Evolutionary conservation across 2,329 filamentous ascomycete species (phyloP).

Genomic region (Byssochlamys sp.): DNA sequence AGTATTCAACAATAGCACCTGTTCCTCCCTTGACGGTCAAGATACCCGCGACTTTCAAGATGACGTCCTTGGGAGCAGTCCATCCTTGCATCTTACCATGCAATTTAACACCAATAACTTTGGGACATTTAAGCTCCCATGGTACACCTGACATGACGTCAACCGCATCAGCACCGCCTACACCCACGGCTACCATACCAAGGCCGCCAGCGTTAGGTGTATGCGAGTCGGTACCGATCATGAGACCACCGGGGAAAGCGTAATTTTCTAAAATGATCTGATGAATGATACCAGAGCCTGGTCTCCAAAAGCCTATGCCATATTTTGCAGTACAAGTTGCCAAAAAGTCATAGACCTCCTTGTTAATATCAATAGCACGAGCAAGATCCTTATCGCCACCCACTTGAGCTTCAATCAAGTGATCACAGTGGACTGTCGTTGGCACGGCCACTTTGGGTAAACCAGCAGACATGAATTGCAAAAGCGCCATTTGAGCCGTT

Average conservation of each 20-base stretch:
- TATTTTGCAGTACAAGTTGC: constrained; percentile 91
- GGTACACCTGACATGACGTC: constrained; percentile 96
- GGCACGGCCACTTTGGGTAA: constrained; percentile 93
- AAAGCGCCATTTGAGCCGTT: constrained; percentile 97
- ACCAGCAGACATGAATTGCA: constrained; percentile 98
- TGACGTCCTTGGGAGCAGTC: constrained; percentile 92
- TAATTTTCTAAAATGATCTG: constrained; percentile 98
- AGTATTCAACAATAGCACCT: constrained; percentile 58
- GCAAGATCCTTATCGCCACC: constrained; percentile 89
- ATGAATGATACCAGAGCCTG: constrained; percentile 97
- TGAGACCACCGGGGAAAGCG: constrained; percentile 92
- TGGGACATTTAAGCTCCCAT: constrained; percentile 96
- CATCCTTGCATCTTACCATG: constrained; percentile 83
- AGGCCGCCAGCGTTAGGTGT: constrained; percentile 95
- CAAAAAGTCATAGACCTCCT: constrained; percentile 98
- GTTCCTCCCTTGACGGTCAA: constrained; percentile 97
- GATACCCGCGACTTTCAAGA: constrained; percentile 92
- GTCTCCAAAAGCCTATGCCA: constrained; percentile 99
- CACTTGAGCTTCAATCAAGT: constrained; percentile 95
- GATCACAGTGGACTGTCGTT: constrained; percentile 93
- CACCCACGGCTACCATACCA: constrained; percentile 88
- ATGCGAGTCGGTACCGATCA: constrained; percentile 97
- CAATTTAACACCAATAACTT: constrained; percentile 91
- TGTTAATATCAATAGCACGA: constrained; percentile 86
- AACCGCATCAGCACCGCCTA: constrained; percentile 94